These are phyloP conservation scores for Agastache rugosa DNA, from an alignment of 257 asterid genomes.

Conservation along the genomic window DNA sequence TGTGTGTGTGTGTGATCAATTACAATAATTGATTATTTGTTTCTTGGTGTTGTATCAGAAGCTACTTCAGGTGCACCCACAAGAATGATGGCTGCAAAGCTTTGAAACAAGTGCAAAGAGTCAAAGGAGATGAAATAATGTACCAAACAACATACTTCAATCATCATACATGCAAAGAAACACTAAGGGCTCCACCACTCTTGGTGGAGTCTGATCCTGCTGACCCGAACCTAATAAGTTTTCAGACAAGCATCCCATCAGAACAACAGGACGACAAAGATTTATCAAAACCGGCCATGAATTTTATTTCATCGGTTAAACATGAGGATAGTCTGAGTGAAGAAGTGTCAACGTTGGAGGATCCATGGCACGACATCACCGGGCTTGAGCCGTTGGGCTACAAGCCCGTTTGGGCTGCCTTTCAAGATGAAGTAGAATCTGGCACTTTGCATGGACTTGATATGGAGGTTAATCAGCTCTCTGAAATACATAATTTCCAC, in stretches of 20 bases:
- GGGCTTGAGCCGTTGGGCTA: constrained; percentile 31
- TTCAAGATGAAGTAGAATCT: constrained; percentile 43
- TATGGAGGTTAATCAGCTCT: constrained; percentile 49
- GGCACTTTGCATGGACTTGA: constrained; percentile 41
- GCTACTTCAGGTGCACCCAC: constrained; percentile 80
- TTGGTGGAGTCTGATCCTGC: constrained; percentile 33
- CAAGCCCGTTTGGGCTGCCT: constrained; percentile 30
- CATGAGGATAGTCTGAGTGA: constrained; percentile 33
- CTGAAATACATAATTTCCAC: constrained; percentile 38
- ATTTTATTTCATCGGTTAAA: constrained; percentile 18
- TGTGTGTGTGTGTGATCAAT: too few species aligned
- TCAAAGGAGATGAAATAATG: constrained; percentile 35
- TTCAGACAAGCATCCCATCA: constrained; percentile 32
- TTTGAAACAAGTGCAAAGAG: constrained; percentile 65
- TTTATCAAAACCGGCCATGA: constrained; percentile 6
- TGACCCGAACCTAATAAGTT: constrained; percentile 49
- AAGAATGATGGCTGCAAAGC: constrained; percentile 73
- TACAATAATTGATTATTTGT: not conserved
- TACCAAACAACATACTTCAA: constrained; percentile 70
- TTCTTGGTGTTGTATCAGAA: constrained; percentile 44
- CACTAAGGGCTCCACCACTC: constrained; percentile 29
- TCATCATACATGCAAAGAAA: constrained; percentile 58
- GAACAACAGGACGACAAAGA: not conserved
- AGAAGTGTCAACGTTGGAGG: constrained; percentile 40
- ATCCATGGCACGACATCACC: constrained; percentile 44